Evolutionary conservation across 1,139 yeast species (phyloP).

Genomic region (Candida glucosophila): DNA sequence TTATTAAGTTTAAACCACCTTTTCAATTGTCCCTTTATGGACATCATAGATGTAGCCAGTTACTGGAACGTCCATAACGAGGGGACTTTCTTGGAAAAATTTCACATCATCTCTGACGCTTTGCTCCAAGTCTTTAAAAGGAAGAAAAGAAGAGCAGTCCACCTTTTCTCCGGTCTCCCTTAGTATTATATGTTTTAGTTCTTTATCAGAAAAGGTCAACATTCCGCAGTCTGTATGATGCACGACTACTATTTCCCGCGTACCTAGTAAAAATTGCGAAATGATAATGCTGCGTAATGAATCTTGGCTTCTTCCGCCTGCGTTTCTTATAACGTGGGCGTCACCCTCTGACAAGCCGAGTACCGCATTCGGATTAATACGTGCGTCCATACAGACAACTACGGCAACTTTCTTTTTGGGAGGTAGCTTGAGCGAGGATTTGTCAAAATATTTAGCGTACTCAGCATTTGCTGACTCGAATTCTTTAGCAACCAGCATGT

Average conservation of each 20-base stretch:
- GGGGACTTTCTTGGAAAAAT: slow-evolving; percentile 15
- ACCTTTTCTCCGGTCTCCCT: slow-evolving; percentile 19
- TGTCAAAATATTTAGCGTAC: slow-evolving; percentile 13
- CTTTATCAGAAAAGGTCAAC: slow-evolving; percentile 28
- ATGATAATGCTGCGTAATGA: slow-evolving; percentile 32
- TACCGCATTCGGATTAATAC: slow-evolving; percentile 32
- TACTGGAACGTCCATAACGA: slow-evolving; percentile 23
- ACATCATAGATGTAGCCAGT: slow-evolving; percentile 33
- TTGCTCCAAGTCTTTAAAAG: slow-evolving; percentile 22
- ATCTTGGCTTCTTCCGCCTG: slow-evolving; percentile 36
- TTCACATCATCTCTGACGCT: slow-evolving; percentile 29
- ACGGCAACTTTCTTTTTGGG: slow-evolving; percentile 28
- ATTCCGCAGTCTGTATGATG: slow-evolving; percentile 38
- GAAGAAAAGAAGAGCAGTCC: slow-evolving; percentile 23
- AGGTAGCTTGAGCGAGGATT: slow-evolving; percentile 24
- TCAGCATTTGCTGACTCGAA: slow-evolving; percentile 14
- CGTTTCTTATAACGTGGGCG: slow-evolving; percentile 37
- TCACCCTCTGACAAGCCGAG: slow-evolving; percentile 36
- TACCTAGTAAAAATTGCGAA: slow-evolving; percentile 24
- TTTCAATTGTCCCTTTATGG: slow-evolving; percentile 23
- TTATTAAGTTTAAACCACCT: too few species aligned
- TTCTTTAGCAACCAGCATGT: slow-evolving; percentile 16
- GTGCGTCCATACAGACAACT: slow-evolving; percentile 38
- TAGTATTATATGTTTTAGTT: slow-evolving; percentile 16
- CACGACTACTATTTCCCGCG: slow-evolving; percentile 29